phyloP scores from a whole-genome alignment of 768 basidiomycete species.

The Cubamyces sp. region DNA sequence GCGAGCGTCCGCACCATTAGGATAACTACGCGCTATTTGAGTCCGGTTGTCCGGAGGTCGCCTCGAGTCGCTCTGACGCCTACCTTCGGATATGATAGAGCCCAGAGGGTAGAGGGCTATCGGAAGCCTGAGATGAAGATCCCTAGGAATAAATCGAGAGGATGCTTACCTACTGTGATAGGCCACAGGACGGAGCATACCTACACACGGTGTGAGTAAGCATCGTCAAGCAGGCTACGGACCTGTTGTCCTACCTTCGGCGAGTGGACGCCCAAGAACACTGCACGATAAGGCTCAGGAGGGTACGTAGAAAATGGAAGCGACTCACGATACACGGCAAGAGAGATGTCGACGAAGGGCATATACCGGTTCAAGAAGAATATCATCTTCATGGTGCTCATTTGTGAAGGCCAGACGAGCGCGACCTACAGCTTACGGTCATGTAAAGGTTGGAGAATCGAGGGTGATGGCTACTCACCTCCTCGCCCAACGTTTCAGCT shows the following conservation, averaged over 20 bases:
- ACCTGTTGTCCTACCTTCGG: background rate
- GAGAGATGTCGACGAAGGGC: conserved; percentile 1
- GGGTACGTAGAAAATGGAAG: too few relatives aligned
- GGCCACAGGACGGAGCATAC: background rate
- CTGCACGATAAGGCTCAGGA: background rate
- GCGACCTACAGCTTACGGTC: background rate
- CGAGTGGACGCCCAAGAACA: background rate
- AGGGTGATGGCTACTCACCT: too few relatives aligned
- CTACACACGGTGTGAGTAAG: background rate
- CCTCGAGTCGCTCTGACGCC: too few relatives aligned
- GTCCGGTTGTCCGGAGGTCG: too few relatives aligned
- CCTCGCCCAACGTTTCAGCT: too few relatives aligned
- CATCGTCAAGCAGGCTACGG: background rate
- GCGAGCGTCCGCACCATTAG: conserved; percentile 14
- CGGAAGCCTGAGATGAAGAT: too few relatives aligned
- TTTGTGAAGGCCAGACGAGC: conserved; percentile 1
- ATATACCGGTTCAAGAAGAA: conserved; percentile 15
- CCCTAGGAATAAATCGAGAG: background rate
- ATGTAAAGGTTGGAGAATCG: too few relatives aligned
- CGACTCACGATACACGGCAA: conserved; percentile 1
- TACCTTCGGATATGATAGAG: conserved; percentile 2
- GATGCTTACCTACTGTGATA: background rate
- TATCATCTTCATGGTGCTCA: conserved; percentile 16
- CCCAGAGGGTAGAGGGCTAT: background rate
- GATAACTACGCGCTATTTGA: background rate